These are phyloP conservation scores for Grifola frondosa DNA, from an alignment of 1,284 basidiomycete genomes.

Conservation along the genomic window DNA sequence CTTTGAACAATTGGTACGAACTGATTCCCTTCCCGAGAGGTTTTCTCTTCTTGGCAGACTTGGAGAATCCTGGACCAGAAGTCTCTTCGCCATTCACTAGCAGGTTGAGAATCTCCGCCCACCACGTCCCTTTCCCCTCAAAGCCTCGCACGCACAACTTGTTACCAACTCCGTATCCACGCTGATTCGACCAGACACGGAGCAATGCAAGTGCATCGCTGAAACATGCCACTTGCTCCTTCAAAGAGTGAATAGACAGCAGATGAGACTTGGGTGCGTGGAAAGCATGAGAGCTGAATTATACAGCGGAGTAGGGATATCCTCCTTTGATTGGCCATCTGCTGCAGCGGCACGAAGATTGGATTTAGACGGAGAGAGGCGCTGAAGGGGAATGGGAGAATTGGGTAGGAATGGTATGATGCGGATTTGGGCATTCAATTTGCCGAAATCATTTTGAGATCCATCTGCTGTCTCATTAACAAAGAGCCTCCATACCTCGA, in stretches of 20 bases:
- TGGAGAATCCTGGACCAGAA: slow-evolving; percentile 25
- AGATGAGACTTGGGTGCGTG: slow-evolving; percentile 66
- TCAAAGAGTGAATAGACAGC: slow-evolving; percentile 66
- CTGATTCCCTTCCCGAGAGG: slow-evolving; percentile 74
- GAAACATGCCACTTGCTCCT: slow-evolving; percentile 66
- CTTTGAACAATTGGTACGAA: slow-evolving; percentile 86
- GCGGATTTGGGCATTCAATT: slow-evolving; percentile 68
- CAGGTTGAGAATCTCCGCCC: slow-evolving; percentile 69
- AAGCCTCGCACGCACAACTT: slow-evolving; percentile 65
- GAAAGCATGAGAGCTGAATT: slow-evolving; percentile 75
- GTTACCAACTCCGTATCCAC: slow-evolving; percentile 68
- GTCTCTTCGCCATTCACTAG: slow-evolving; percentile 71
- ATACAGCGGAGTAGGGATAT: slow-evolving; percentile 76
- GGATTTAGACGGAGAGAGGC: slow-evolving; percentile 76
- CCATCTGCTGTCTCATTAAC: slow-evolving; percentile 39
- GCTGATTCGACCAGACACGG: slow-evolving; percentile 88
- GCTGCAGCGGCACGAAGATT: slow-evolving; percentile 54
- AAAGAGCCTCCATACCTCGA: not conserved
- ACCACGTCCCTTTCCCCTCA: slow-evolving; percentile 67
- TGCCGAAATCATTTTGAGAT: slow-evolving; percentile 60
- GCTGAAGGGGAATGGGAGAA: slow-evolving; percentile 59
- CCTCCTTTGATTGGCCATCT: slow-evolving; percentile 17
- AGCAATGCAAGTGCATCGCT: slow-evolving; percentile 78
- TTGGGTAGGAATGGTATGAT: slow-evolving; percentile 71
- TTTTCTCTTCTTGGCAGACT: slow-evolving; percentile 45